Evolutionary conservation across 768 basidiomycete genomes (phyloP).

Genomic region (Rhizopogon vinicolor): DNA sequence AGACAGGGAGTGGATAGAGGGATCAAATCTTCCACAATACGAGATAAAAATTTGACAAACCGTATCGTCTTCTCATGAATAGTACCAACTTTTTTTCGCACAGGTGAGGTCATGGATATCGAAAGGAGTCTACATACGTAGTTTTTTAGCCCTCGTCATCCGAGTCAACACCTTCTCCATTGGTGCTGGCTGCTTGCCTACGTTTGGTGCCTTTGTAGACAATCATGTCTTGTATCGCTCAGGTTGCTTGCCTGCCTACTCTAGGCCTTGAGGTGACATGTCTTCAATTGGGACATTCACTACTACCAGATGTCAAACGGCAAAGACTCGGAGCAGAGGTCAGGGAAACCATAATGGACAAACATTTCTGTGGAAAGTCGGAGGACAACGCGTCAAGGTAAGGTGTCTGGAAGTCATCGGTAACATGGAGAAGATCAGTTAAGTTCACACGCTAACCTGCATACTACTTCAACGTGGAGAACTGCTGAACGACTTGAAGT

Average conservation of each 20-base stretch:
- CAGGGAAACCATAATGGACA: slow-evolving; percentile 5
- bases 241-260: slow-evolving; percentile 22
- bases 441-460: too few species aligned
- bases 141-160: slow-evolving; percentile 17
- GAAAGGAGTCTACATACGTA: slow-evolving; percentile 44
- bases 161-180: slow-evolving; percentile 2
- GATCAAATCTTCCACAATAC: slow-evolving; percentile 44
- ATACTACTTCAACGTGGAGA: too few species aligned
- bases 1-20: slow-evolving; percentile 38
- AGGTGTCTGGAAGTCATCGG: slow-evolving; percentile 16
- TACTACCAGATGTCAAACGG: slow-evolving; percentile 24
- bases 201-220: slow-evolving; percentile 16
- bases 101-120: slow-evolving; percentile 67
- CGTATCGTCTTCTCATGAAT: slow-evolving; percentile 46
- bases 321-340: background rate
- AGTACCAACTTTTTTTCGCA: slow-evolving; percentile 75
- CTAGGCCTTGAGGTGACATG: slow-evolving; percentile 4
- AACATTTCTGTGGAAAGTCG: slow-evolving; percentile 14
- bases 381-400: slow-evolving; percentile 17
- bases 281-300: slow-evolving; percentile 14
- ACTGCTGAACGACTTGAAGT: too few species aligned
- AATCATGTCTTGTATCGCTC: slow-evolving; percentile 14
- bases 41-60: slow-evolving; percentile 47
- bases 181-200: slow-evolving; percentile 12
- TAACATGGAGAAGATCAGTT: too few species aligned